These are phyloP conservation scores for Fusarium xylarioides DNA, from an alignment of 2,329 filamentous ascomycete species.

Conservation along the genomic window DNA sequence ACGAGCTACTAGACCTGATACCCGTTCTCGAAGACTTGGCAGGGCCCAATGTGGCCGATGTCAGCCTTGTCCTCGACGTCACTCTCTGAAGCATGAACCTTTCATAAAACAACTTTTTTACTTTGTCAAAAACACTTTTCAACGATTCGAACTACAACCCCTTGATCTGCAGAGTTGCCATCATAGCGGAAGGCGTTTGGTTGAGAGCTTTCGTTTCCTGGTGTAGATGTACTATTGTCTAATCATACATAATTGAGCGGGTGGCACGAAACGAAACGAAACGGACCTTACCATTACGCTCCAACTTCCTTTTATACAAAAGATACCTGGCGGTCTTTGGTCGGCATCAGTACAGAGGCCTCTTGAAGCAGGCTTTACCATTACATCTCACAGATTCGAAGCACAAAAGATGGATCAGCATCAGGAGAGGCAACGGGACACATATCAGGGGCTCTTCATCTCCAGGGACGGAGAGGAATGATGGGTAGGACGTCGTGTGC, in stretches of 20 bases:
- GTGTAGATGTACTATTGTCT: conserved; percentile 62
- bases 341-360: conserved; percentile 25
- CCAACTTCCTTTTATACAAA: conserved; percentile 34
- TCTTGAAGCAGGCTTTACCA: conserved; percentile 43
- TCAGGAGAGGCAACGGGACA: conserved; percentile 38
- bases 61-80: conserved; percentile 97
- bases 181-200: conserved; percentile 67
- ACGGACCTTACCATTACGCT: conserved; percentile 35
- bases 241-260: conserved; percentile 59
- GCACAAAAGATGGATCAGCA: conserved; percentile 43
- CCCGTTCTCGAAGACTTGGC: conserved; percentile 98
- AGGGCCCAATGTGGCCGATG: conserved; percentile 86
- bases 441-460: conserved; percentile 34
- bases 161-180: conserved; percentile 51
- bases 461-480: conserved; percentile 21
- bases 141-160: conserved; percentile 45
- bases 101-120: conserved; percentile 42
- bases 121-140: conserved; percentile 43
- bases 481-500: conserved; percentile 26
- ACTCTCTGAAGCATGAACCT: conserved; percentile 64
- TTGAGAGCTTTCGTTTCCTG: conserved; percentile 58
- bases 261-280: conserved; percentile 36
- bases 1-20: conserved; percentile 96
- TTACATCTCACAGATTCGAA: conserved; percentile 47
- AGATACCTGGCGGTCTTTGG: conserved; percentile 34